Base-by-base conservation (phyloP, 2,329 filamentous ascomycete genomes). In the Dryadomyces sulphureus region DNA sequence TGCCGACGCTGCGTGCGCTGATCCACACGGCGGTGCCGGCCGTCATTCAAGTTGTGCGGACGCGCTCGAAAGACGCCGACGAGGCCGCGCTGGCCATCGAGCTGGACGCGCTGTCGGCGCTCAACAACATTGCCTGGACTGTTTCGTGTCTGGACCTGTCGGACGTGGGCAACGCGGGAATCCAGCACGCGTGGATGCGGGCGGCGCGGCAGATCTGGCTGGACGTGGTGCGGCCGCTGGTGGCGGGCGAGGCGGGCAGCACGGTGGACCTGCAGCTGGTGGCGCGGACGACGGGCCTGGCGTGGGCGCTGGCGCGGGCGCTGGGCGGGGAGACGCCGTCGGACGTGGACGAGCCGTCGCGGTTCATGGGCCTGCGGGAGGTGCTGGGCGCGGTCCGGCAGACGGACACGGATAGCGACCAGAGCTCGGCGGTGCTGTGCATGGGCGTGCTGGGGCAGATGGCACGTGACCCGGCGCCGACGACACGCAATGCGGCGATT, bases 41-140 rank as follows among this genome's bases (percentile, higher is more conserved):
- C 49, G 59, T 77, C 41, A 61, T 76, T 48, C 66, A 67, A 19
- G 65, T 73, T 19, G 60, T 66, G 30, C 63, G 62, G 45, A 58
- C 67, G 7, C 58, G 62, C 11, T 60, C 65, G 9, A 21, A 43
- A 17, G 46, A 45, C 21, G 32, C 55, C 57, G 9, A 61, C 63
- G 45, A 68, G 19, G 64, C 68, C 25, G 55, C 62, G 16, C 57
- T 66, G 12, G 56, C 64, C 7, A 61, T 80, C 36, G 73, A 73
- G 50, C 59, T 60, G 19, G 68, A 72, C 52, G 72, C 78, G 17
- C 61, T 83, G 21, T 72, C 74, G 2, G 70, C 76, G 16, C 66
- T 84, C 48, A 81, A 75, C 64, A 83, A 83, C 60, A 73, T 82
- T 45, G 67, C 78, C 45, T 83, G 79, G 77, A 79, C 77, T 11